Base-by-base conservation (phyloP, 768 basidiomycete species). In the Xerocomellus intermedius region DNA sequence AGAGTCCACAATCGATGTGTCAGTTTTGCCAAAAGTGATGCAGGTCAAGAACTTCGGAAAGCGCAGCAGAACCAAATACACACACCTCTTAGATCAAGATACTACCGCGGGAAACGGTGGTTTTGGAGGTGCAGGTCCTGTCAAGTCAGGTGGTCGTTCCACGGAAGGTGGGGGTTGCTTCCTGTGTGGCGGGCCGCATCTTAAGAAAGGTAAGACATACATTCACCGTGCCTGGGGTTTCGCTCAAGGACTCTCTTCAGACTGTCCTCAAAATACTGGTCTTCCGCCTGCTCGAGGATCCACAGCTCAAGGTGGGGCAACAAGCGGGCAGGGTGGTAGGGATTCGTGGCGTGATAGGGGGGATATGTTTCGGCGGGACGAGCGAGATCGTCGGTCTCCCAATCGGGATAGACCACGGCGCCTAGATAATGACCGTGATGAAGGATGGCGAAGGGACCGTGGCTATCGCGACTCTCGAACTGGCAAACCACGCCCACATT, bases 1-100 rank as follows among this genome's bases (percentile, higher is more conserved):
- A 3, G 86, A 87, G 67, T 92, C 90, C 21, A 89, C 91, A 0
- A 68, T 96, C 55, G 96, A 98, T 65, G 82, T 98, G 35, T 87
- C 91, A 1, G 58, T 92, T 59, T 79, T 99, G 30, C 97, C 97
- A 9, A 84, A 91, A 74, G 89, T 97, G 54, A 96, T 98, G 95
- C 97, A 98, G 74, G 92, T 95, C 65, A 87, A 85, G 71, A 87
- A 98, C 74, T 98, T 95, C 66, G 92, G 93, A 43, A 94, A 94
- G 72, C 86, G 91, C 56, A 85, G 91, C 68, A 85, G 89, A 43
- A 94, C 92, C 30, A 95, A 99, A 75, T 98, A 98, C 64, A 98
- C 97, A 16, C 96, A 99, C 74, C 73, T 99, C 59, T 73, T 93
- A 36, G 95, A 95, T 65, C 91, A 98, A 77, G 96, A 98, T 69